Evolutionary conservation across 2,329 filamentous ascomycete species (phyloP).

Genomic region (Neonectria punicea): DNA sequence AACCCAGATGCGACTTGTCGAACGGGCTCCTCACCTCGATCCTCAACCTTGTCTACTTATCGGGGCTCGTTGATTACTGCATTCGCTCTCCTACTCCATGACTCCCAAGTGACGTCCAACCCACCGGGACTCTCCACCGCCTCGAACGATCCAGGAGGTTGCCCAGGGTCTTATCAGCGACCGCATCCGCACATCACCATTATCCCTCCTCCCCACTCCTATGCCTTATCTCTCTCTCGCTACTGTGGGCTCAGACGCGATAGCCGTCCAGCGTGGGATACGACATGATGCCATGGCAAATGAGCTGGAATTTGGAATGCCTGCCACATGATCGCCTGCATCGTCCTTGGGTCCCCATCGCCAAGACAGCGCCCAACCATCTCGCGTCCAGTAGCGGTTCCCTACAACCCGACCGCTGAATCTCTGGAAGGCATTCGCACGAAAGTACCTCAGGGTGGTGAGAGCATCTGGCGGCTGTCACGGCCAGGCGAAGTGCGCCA

Average conservation of each 20-base stretch:
- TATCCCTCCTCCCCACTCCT: constrained; percentile 19
- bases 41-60: constrained; percentile 4
- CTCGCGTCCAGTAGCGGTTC: neutral
- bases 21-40: constrained; percentile 11
- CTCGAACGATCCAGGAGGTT: neutral
- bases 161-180: constrained; percentile 13
- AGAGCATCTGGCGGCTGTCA: constrained; percentile 14
- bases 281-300: constrained; percentile 6
- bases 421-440: too few relatives aligned
- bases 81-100: neutral
- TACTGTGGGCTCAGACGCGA: constrained; percentile 3
- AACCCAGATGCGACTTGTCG: constrained; percentile 19
- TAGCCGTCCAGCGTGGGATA: constrained; percentile 12
- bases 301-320: constrained; percentile 4
- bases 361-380: constrained; percentile 2
- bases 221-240: constrained; percentile 14
- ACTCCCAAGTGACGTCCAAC: neutral
- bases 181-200: neutral
- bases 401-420: neutral
- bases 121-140: constrained; percentile 7
- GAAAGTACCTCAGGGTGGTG: neutral
- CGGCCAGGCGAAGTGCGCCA: constrained; percentile 11
- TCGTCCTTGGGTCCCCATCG: neutral
- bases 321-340: neutral
- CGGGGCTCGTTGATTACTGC: constrained; percentile 11